Percentiles rank a stretch among this genome's conserved stretches.
Evolutionary conservation across 2,329 filamentous ascomycete species (phyloP).

Genomic region (Ophiostoma tasmaniense): DNA sequence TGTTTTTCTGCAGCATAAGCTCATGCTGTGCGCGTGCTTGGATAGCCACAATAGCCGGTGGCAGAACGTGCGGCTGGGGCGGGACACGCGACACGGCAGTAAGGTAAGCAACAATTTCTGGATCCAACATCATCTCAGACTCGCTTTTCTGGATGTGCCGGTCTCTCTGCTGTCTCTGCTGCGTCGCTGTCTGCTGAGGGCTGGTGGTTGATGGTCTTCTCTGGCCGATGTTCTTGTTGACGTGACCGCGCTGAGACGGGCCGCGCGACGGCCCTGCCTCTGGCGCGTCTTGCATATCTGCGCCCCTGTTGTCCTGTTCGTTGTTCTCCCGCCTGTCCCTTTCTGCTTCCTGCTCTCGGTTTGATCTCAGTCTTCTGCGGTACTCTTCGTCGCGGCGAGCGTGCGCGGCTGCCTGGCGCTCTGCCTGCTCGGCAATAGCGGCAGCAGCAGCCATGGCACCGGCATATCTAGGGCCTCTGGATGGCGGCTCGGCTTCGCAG

Average conservation of each 20-base stretch:
- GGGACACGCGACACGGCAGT: not conserved
- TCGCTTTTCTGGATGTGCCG: not conserved
- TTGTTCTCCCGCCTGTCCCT: not conserved
- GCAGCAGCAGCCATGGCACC: not conserved
- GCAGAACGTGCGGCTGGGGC: not conserved
- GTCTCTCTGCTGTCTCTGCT: not conserved
- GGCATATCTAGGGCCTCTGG: not conserved
- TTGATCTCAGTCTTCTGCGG: not conserved
- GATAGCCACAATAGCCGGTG: not conserved
- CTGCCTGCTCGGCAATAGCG: not conserved
- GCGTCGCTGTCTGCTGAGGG: not conserved
- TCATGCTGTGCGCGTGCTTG: not conserved
- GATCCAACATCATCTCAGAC: not conserved
- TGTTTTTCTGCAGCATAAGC: not conserved
- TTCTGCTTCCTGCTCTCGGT: not conserved
- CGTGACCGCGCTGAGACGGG: not conserved
- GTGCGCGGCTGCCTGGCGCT: not conserved
- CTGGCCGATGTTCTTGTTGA: not conserved
- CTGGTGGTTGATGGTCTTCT: not conserved
- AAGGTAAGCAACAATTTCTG: not conserved
- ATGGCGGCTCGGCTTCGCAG: not conserved
- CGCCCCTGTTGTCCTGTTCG: not conserved
- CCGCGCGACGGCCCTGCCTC: not conserved
- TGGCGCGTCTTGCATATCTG: not conserved
- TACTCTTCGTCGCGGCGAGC: not conserved